Conservation (phyloP, 192 early-diverging fungal genomes). For the Coemansia sp. region DNA sequence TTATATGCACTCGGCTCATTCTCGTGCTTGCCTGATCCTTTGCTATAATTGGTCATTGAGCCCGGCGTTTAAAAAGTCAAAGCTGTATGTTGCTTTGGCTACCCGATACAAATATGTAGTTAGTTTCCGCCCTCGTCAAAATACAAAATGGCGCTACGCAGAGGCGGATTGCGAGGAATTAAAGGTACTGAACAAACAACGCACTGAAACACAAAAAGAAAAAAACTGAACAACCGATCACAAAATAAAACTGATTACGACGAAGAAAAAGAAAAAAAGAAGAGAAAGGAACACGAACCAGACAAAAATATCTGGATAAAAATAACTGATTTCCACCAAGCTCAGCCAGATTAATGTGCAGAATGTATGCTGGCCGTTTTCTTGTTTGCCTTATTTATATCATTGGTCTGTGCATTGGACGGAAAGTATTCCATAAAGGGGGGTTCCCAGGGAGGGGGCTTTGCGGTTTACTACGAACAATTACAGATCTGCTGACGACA, state of each 20-base stretch:
- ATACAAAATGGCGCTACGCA: background rate
- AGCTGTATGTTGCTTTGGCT: too few relatives aligned
- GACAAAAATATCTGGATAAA: conserved; percentile 7
- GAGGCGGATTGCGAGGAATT: background rate
- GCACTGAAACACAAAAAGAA: background rate
- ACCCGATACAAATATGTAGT: background rate
- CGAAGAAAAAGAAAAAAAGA: conserved; percentile 4
- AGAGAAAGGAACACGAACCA: conserved; percentile 7
- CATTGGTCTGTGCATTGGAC: conserved; percentile 11
- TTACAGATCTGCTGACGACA: conserved; percentile 17
- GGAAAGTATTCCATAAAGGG: background rate
- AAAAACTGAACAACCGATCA: background rate
- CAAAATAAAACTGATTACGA: conserved; percentile 3
- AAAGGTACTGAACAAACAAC: conserved; percentile 1
- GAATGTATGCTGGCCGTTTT: too few relatives aligned
- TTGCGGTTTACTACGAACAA: conserved; percentile 10
- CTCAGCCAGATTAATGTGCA: too few relatives aligned
- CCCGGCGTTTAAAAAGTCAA: too few relatives aligned
- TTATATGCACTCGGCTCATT: conserved; percentile 8
- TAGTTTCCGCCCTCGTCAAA: background rate
- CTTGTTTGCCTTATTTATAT: conserved; percentile 1
- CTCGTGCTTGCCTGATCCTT: conserved; percentile 6
- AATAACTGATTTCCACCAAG: conserved; percentile 11
- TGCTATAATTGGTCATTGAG: conserved; percentile 8
- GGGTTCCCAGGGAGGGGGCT: conserved; percentile 6